phyloP scores from a whole-genome alignment of 352 stramenopile species.

The Phytophthora pistaciae region DNA sequence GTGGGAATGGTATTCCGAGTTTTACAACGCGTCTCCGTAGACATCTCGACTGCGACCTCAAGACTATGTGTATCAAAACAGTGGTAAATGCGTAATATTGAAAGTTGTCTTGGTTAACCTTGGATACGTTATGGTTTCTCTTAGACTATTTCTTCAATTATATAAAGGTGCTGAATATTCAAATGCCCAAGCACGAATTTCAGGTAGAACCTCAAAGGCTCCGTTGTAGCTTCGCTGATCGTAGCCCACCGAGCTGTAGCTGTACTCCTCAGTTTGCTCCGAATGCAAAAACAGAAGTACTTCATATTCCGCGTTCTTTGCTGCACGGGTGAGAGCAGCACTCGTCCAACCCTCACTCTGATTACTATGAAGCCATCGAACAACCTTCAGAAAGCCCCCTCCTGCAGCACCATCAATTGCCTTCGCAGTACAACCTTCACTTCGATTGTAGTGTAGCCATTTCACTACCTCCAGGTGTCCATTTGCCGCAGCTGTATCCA shows the following conservation, averaged over 20 bases:
- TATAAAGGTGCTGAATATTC: not conserved
- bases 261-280: not conserved
- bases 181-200: not conserved
- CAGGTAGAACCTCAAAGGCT: not conserved
- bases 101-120: not conserved
- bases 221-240: not conserved
- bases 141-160: no score
- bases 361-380: not conserved
- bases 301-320: not conserved
- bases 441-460: not conserved
- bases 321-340: not conserved
- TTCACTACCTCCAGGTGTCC: not conserved
- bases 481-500: not conserved
- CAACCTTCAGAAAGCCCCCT: not conserved
- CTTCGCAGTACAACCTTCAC: not conserved
- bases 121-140: no score
- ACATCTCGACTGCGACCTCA: not conserved
- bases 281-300: not conserved
- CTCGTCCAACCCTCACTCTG: not conserved
- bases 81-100: not conserved
- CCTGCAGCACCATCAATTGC: not conserved
- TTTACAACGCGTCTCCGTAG: conserved; percentile 43
- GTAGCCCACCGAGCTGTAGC: not conserved
- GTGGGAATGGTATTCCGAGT: conserved; percentile 93
- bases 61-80: not conserved